Base-by-base conservation (phyloP, 2,329 filamentous ascomycete species). In the Aspergillus sp. region DNA sequence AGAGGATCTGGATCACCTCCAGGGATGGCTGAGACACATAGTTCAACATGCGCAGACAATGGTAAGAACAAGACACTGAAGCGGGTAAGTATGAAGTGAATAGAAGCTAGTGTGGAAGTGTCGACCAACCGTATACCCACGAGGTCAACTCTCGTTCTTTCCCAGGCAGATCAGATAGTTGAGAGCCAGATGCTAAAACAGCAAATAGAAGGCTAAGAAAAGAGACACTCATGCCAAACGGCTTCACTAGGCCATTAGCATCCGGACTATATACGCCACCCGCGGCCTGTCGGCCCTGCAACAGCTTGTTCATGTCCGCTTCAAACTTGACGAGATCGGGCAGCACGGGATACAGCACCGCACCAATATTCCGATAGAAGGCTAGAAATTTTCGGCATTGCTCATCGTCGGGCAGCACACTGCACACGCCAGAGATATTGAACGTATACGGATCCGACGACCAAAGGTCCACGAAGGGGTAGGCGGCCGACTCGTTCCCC, bases 121-220 rank as follows among this genome's bases (percentile, higher is more conserved):
- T 36, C 15, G 8, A 73, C 81, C 61, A 70, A 84, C 82, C 80
- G 70, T 87, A 88, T 59, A 88, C 84, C 72, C 87, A 86, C 25
- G 86, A 88, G 13, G 85, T 87, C 69, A 88, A 72, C 69, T 88
- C 84, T 57, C 85, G 77, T 67, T 87, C 83, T 65, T 83, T 84
- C 38, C 81, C 78, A 1, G 83, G 79, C 53, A 86, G 70, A 27
- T 81, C 80, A 17, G 84, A 86, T 57, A 83, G 83, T 70, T 88
- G 85, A 60, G 84, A 85, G 11, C 86, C 86, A 19, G 84, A 86
- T 5, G 85, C 85, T 30, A 88, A 76, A 13, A 86, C 82, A 11
- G 86, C 85, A 70, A 88, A 88, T 3, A 87, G 78, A 41, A 88
- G 73, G 19, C 84, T 85, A 50, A 88, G 78, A 79, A 85, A 88